phyloP scores from a whole-genome alignment of 495 filamentous ascomycete genomes.

The Penicillium samsonianum region DNA sequence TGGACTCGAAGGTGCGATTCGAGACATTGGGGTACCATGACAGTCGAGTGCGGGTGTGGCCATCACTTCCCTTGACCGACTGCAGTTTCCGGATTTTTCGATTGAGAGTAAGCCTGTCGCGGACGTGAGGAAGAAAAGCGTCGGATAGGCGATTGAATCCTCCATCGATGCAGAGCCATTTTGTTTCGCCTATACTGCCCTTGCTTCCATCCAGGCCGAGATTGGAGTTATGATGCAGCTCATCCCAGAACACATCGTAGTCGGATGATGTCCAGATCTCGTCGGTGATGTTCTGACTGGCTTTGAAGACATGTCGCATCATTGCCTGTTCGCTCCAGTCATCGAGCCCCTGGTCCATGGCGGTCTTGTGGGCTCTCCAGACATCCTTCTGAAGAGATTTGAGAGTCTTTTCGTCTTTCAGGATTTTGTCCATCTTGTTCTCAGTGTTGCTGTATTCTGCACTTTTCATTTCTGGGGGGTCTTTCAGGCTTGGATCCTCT shows the following conservation, averaged over 20 bases:
- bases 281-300: conserved; percentile 30
- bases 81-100: conserved; percentile 28
- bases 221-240: conserved; percentile 32
- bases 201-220: conserved; percentile 25
- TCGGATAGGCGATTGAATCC: conserved; percentile 30
- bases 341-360: conserved; percentile 28
- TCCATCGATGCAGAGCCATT: conserved; percentile 27
- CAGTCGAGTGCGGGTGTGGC: conserved; percentile 17
- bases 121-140: conserved; percentile 29
- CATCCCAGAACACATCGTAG: conserved; percentile 32
- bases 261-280: conserved; percentile 27
- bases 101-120: conserved; percentile 23
- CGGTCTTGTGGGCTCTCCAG: conserved; percentile 25
- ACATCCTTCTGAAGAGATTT: conserved; percentile 26
- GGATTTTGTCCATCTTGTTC: conserved; percentile 20
- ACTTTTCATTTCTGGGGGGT: conserved; percentile 7
- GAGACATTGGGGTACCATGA: conserved; percentile 28
- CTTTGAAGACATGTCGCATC: conserved; percentile 28
- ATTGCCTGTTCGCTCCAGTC: conserved; percentile 35
- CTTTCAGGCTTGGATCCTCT: conserved; percentile 27
- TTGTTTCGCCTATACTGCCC: conserved; percentile 16
- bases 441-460: conserved; percentile 18
- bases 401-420: conserved; percentile 22
- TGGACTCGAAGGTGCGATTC: conserved; percentile 26
- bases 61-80: conserved; percentile 5